phyloP scores from a whole-genome alignment of 1,284 basidiomycete species.

The Malassezia dermatis region DNA sequence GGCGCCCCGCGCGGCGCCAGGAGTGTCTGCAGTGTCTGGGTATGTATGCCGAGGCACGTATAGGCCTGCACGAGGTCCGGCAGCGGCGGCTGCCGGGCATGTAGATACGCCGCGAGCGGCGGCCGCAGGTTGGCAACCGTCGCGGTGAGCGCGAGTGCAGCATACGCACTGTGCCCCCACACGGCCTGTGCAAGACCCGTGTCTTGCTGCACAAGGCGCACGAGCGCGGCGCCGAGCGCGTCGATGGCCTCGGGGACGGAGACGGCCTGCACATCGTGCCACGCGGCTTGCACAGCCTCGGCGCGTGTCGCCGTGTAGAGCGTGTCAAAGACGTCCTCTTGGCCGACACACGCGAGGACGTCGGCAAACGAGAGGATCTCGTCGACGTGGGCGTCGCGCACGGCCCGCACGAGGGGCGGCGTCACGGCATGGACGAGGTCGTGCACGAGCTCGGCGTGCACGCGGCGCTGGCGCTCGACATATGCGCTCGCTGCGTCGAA shows the following conservation, averaged over 20 bases:
- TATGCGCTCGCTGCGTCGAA: constrained; percentile 51
- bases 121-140: not conserved
- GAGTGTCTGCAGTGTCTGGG: not conserved
- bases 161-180: not conserved
- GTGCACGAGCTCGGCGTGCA: constrained; percentile 1
- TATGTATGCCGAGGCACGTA: not conserved
- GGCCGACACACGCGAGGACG: constrained; percentile 2
- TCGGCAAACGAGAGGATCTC: not conserved
- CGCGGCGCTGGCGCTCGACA: constrained; percentile 1
- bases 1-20: not conserved
- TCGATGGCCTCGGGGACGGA: not conserved
- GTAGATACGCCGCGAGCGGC: not conserved
- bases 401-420: not conserved
- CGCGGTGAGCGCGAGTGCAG: not conserved
- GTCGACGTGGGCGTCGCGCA: not conserved
- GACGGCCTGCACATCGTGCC: not conserved
- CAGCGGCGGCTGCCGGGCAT: not conserved
- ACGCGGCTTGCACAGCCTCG: not conserved
- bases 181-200: not conserved
- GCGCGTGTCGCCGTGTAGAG: constrained; percentile 1
- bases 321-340: not conserved
- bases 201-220: not conserved
- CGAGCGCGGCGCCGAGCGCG: not conserved
- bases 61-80: constrained; percentile 9
- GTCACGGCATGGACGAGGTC: not conserved